Conservation (phyloP, 352 stramenopile genomes). For the Phytophthora sp. region DNA sequence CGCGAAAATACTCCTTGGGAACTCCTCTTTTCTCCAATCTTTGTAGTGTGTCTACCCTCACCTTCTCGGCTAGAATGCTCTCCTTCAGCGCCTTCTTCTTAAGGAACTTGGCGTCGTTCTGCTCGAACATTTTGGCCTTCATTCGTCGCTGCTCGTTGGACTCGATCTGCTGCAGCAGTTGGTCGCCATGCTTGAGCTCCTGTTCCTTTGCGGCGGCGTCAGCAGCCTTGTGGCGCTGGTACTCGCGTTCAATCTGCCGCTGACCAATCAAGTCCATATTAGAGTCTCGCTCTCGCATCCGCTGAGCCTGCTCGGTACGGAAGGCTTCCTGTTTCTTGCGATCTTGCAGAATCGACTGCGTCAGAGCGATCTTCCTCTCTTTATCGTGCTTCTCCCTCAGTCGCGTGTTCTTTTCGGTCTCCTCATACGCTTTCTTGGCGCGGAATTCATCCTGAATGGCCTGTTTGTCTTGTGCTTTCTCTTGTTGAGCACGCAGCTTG, state of each 20-base stretch:
- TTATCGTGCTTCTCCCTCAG: constrained; percentile 59
- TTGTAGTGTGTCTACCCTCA: constrained; percentile 63
- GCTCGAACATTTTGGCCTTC: constrained; percentile 70
- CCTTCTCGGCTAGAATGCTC: constrained; percentile 79
- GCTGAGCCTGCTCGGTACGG: constrained; percentile 47
- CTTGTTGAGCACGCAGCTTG: constrained; percentile 80
- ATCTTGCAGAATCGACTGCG: constrained; percentile 59
- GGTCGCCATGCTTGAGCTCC: constrained; percentile 42
- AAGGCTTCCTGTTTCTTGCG: constrained; percentile 67
- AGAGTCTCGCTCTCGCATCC: constrained; percentile 43
- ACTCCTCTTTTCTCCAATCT: constrained; percentile 71
- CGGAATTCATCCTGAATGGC: constrained; percentile 70
- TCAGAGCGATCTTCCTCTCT: constrained; percentile 45
- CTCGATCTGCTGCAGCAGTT: constrained; percentile 62
- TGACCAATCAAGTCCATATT: constrained; percentile 55
- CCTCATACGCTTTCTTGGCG: constrained; percentile 77
- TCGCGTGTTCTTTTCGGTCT: constrained; percentile 60
- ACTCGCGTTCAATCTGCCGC: constrained; percentile 51
- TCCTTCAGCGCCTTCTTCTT: constrained; percentile 81
- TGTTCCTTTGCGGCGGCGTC: constrained; percentile 43
- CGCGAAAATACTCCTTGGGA: constrained; percentile 69
- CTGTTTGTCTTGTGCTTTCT: constrained; percentile 84
- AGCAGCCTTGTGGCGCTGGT: constrained; percentile 42
- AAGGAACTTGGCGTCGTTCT: constrained; percentile 71
- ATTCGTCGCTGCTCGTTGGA: constrained; percentile 53